These are phyloP conservation scores for Apostasia shenzhenica DNA, from an alignment of 106 monocot genomes.

Conservation along the genomic window DNA sequence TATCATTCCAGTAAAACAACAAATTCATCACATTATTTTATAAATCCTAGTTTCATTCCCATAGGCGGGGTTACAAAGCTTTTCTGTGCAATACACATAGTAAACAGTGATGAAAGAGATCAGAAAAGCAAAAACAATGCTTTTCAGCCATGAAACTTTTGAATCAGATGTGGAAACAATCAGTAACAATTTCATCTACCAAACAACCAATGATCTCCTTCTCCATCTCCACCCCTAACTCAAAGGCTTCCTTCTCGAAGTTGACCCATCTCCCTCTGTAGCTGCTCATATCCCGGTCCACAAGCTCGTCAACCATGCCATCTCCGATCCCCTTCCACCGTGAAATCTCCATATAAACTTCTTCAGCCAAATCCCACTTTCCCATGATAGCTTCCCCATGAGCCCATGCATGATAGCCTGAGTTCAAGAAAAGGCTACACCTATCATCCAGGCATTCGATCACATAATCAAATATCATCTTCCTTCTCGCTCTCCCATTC, in stretches of 20 bases:
- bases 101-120: too few relatives aligned
- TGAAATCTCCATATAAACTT: constrained; percentile 48
- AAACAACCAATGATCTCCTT: constrained; percentile 34
- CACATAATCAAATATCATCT: constrained; percentile 66
- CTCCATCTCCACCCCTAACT: constrained; percentile 44
- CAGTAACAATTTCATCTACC: constrained; percentile 59
- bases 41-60: too few relatives aligned
- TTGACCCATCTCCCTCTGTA: constrained; percentile 70
- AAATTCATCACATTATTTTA: too few relatives aligned
- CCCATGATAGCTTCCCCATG: constrained; percentile 27
- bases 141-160: too few relatives aligned
- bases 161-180: constrained; percentile 9
- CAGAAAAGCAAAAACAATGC: too few relatives aligned
- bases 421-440: constrained; percentile 39
- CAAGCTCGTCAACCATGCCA: constrained; percentile 84
- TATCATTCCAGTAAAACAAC: too few relatives aligned
- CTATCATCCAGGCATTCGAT: constrained; percentile 52
- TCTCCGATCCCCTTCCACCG: constrained; percentile 53
- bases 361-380: constrained; percentile 26
- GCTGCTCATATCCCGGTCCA: constrained; percentile 79
- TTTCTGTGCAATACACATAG: too few relatives aligned
- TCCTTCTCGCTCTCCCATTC: constrained; percentile 31
- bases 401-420: constrained; percentile 50
- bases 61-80: too few relatives aligned
- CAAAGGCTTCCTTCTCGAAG: constrained; percentile 64